These are phyloP conservation scores for Tuber brumale DNA, from an alignment of 495 filamentous ascomycete species.

Conservation along the genomic window DNA sequence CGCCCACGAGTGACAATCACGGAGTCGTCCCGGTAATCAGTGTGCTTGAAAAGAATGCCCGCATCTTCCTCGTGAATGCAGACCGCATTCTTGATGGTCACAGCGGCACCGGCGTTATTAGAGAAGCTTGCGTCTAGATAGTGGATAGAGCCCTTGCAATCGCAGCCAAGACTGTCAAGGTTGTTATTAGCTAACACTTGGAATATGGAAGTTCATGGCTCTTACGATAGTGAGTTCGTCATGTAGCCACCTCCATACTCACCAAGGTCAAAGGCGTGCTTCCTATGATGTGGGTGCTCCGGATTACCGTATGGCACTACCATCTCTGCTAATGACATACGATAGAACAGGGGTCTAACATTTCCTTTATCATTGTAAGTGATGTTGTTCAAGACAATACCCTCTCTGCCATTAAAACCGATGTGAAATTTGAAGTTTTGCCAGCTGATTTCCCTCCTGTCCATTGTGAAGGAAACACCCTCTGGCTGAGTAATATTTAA, in stretches of 20 bases:
- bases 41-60: conserved; percentile 93
- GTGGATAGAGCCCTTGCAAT: conserved; percentile 93
- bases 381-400: conserved; percentile 85
- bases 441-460: conserved; percentile 75
- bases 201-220: not conserved
- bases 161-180: conserved; percentile 59
- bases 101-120: conserved; percentile 67
- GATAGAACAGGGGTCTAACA: conserved; percentile 75
- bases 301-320: conserved; percentile 94
- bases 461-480: conserved; percentile 82
- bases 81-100: conserved; percentile 88
- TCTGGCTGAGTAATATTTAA: conserved; percentile 93
- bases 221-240: conserved; percentile 72
- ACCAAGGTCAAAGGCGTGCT: conserved; percentile 90
- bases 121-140: conserved; percentile 80
- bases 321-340: conserved; percentile 93
- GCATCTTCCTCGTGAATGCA: conserved; percentile 95
- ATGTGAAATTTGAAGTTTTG: conserved; percentile 94
- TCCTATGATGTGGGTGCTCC: conserved; percentile 84
- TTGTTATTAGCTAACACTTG: not conserved
- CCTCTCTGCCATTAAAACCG: conserved; percentile 94
- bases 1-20: conserved; percentile 79
- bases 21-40: conserved; percentile 86
- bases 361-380: conserved; percentile 83
- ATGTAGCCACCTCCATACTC: conserved; percentile 95